phyloP scores from a whole-genome alignment of 345 rosid species.

The Acer campestre region DNA sequence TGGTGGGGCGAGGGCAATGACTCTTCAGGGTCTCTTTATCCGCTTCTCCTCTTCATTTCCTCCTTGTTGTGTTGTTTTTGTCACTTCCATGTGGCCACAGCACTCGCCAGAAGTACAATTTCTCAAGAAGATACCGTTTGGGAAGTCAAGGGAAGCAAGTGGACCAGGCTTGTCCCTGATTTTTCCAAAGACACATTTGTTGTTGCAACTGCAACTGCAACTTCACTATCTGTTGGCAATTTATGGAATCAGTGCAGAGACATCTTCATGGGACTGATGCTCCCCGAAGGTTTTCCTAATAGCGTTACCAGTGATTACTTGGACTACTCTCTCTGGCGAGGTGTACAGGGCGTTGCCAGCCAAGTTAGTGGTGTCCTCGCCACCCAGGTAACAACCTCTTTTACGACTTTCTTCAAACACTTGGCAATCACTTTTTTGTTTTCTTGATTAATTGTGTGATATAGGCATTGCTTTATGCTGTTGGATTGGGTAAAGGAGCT shows the following conservation, averaged over 20 bases:
- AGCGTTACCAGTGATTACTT: slow-evolving; percentile 90
- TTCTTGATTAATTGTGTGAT: slow-evolving; percentile 5
- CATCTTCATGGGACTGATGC: slow-evolving; percentile 56
- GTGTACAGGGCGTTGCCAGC: slow-evolving; percentile 90
- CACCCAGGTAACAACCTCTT: slow-evolving; percentile 61
- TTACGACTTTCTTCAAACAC: slow-evolving; percentile 23
- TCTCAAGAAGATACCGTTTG: slow-evolving; percentile 43
- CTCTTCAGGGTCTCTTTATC: neutral
- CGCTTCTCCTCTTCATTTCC: slow-evolving; percentile 24
- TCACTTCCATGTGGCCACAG: slow-evolving; percentile 47
- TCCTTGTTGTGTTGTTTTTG: slow-evolving; percentile 40
- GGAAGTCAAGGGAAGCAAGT: slow-evolving; percentile 75
- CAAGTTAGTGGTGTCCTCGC: slow-evolving; percentile 95
- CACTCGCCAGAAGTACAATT: slow-evolving; percentile 39
- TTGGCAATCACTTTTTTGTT: slow-evolving; percentile 14
- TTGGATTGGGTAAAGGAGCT: slow-evolving; percentile 96
- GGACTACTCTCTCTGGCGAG: slow-evolving; percentile 94
- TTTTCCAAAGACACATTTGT: slow-evolving; percentile 54
- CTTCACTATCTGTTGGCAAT: slow-evolving; percentile 35
- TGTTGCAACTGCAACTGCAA: slow-evolving; percentile 21
- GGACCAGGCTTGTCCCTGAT: slow-evolving; percentile 65
- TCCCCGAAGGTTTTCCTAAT: slow-evolving; percentile 86
- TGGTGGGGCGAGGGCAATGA: slow-evolving; percentile 31
- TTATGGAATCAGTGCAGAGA: slow-evolving; percentile 49
- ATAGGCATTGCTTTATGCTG: slow-evolving; percentile 95